Evolutionary conservation across 1,284 basidiomycete species (phyloP), one percentile per base, ranked within the genome.

Genomic region (Cryptococcus floricola): DNA sequence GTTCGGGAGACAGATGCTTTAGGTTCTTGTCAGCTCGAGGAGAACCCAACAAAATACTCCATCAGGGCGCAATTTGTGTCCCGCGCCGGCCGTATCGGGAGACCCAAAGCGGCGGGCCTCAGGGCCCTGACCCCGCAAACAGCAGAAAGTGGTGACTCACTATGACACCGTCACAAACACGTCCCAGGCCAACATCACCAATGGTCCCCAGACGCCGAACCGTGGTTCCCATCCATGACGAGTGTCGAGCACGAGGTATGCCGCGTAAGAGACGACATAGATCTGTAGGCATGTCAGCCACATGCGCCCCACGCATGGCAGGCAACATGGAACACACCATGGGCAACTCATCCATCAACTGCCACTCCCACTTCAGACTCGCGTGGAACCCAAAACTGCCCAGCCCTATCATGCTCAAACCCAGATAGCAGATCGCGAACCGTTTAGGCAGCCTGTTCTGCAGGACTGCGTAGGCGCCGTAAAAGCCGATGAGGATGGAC

Each of bases 1-100:
- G 66, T 82, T 81, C 2, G 78, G 78, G 44, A 80, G 75, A 53
- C 59, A 61, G 19, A 80, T 58, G 61, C 80, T 81, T 51, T 43
- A 34, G 19, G 7, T 28, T 10, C 39, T n/a, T 42, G 45, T 47
- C 23, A 53, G 52, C 31, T 34, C 31, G 31, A 10, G 7, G 31
- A 8, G 31, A 34, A 34, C 7, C 31, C 31, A 34, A 34, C 31
- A 10, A 34, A 10, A 34, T 1, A 23, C 23, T 23, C 23, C 23
- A 23, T 23, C 2, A 10, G 9, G 39, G 4, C 14, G 23, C n/a
- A 28, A n/a, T 31, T 27, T 23, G 39, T 37, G 25, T n/a, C 31
- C 31, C 31, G 31, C 31, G 31, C 31, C 31, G 31, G 31, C 31
- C 23, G 37, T 19, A 27, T 27, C 43, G 19, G 37, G n/a, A 25